Base-by-base conservation (phyloP, 192 early-diverging fungal species). In the Entophlyctis helioformis region DNA sequence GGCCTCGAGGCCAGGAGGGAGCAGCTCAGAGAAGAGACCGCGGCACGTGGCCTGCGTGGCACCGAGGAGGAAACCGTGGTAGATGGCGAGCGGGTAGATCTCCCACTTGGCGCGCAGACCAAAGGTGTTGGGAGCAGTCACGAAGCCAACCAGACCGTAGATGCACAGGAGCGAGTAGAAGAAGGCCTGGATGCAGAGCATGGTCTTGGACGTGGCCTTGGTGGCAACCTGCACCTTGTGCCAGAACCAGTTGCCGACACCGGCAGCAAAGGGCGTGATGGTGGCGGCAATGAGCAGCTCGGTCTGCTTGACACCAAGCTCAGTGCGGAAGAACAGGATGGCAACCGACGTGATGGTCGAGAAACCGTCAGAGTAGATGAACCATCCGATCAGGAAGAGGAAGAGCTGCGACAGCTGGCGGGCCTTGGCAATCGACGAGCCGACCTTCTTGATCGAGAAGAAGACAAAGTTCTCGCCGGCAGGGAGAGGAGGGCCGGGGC, bases 331-430 rank as follows among this genome's bases (percentile, higher is more conserved):
- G 62, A 64, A 82, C 31, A 81, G 65, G 10, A 71, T 65, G 29
- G 71, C 71, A 37, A 73, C 60, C 12, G 68, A 72, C 42, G 54
- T 35, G n/a, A 52, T 27, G n/a, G 64, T 56, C 34, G 53, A 76
- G 29, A 72, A 68, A 3, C 65, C 78, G 40, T 87, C 84, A 5
- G 80, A 69, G 47, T 78, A 69, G 43, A 85, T 62, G 50, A 83
- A 85, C 71, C 78, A 87, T 3, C 79, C 64, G 8, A 82, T 36
- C 8, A 87, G 59, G 54, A 82, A 84, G 41, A 67, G 57, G 54
- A 82, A 81, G 1, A 72, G 59, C 20, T 74, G 59, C 20, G 60
- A 39, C 15, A 85, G 61, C 39, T 69, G 51, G 24, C 60, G 55
- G n/a, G 37, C 37, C 21, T n/a, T 39, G n/a, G n/a, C 3, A 21